Percentiles rank a stretch among this genome's conserved stretches.
phyloP scores from a whole-genome alignment of 2,329 filamentous ascomycete genomes.

The Neofusicoccum ribis region DNA sequence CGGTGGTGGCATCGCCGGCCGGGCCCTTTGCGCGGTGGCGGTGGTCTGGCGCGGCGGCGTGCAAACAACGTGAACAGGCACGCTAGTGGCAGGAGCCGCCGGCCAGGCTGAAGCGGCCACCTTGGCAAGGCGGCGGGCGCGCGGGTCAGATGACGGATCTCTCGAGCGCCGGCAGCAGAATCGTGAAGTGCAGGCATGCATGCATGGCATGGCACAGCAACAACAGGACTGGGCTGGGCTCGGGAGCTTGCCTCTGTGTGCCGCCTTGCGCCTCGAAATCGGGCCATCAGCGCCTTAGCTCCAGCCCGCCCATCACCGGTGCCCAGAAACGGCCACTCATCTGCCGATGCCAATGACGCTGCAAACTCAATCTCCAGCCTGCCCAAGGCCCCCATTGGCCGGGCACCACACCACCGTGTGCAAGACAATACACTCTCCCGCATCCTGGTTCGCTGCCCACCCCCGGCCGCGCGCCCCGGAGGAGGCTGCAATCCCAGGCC shows the following conservation, averaged over 20 bases:
- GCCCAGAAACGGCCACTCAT: neutral
- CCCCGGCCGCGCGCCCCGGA: neutral
- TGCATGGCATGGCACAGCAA: constrained; percentile 2
- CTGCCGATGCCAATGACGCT: constrained; percentile 17
- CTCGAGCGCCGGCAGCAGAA: neutral
- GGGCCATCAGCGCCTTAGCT: constrained; percentile 5
- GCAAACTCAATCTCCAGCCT: neutral
- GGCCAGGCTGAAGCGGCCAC: too few relatives aligned
- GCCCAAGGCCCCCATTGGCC: neutral
- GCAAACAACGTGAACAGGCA: too few relatives aligned
- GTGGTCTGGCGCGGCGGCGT: too few relatives aligned
- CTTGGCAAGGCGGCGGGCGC: too few relatives aligned
- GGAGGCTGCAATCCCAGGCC: neutral
- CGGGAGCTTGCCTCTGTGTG: constrained; percentile 6
- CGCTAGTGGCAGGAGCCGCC: too few relatives aligned
- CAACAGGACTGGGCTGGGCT: neutral
- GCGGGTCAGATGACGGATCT: constrained; percentile 11
- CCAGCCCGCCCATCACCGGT: neutral
- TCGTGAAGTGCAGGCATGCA: neutral
- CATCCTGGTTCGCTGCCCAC: constrained; percentile 6
- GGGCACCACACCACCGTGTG: neutral
- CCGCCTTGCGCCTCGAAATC: constrained; percentile 3
- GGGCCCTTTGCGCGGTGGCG: neutral
- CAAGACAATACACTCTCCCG: neutral
- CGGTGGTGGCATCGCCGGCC: neutral